phyloP scores from a whole-genome alignment of 495 filamentous ascomycete species.

The Aspergillus affinis region DNA sequence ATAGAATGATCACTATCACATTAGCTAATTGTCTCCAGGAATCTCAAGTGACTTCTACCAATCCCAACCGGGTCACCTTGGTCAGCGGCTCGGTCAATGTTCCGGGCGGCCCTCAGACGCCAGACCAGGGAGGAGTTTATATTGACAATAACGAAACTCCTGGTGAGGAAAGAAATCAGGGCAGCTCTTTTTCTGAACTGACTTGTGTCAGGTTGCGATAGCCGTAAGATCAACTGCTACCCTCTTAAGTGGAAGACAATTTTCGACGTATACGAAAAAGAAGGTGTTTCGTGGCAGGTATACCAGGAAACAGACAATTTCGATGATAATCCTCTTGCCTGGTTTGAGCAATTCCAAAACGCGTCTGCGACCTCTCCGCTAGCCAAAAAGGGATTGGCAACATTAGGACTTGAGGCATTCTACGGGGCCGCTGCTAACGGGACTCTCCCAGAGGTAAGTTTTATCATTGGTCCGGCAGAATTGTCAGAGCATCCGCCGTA shows the following conservation, averaged over 20 bases:
- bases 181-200: background rate
- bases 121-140: slow-evolving; percentile 48
- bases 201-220: slow-evolving; percentile 40
- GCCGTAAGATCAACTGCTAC: slow-evolving; percentile 48
- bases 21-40: slow-evolving; percentile 30
- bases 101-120: slow-evolving; percentile 46
- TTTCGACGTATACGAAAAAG: slow-evolving; percentile 51
- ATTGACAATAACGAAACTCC: slow-evolving; percentile 58
- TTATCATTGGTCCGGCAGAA: slow-evolving; percentile 52
- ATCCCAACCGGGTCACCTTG: slow-evolving; percentile 56
- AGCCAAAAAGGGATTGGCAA: slow-evolving; percentile 45
- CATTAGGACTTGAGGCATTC: slow-evolving; percentile 47
- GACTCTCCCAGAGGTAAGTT: slow-evolving; percentile 51
- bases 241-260: slow-evolving; percentile 56
- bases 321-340: slow-evolving; percentile 54
- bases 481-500: slow-evolving; percentile 56
- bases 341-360: slow-evolving; percentile 55
- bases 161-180: slow-evolving; percentile 21
- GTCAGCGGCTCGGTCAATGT: slow-evolving; percentile 54
- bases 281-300: slow-evolving; percentile 54
- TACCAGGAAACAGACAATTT: slow-evolving; percentile 57
- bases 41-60: slow-evolving; percentile 52
- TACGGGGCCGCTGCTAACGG: slow-evolving; percentile 52
- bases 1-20: background rate
- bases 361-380: slow-evolving; percentile 37